These are phyloP conservation scores for Sporothrix luriei DNA, from an alignment of 2,329 filamentous ascomycete species.

Conservation along the genomic window DNA sequence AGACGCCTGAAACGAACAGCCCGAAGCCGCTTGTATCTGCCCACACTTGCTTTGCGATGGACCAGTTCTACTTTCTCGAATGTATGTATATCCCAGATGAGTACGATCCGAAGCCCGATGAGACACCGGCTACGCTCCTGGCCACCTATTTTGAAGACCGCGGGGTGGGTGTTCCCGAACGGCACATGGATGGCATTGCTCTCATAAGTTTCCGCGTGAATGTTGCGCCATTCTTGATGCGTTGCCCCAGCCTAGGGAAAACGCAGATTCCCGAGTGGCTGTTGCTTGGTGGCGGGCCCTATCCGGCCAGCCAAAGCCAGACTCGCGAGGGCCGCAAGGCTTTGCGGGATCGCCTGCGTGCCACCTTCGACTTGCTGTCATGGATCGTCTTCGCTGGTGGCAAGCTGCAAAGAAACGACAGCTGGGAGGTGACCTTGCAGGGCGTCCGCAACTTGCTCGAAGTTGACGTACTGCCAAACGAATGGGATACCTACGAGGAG, in stretches of 20 bases:
- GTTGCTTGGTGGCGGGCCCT: conserved; percentile 25
- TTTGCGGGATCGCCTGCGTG: conserved; percentile 3
- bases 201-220: not conserved
- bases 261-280: conserved; percentile 30
- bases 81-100: not conserved
- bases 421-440: conserved; percentile 33
- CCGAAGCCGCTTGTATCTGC: not conserved
- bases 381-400: conserved; percentile 21
- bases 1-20: not conserved
- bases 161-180: not conserved
- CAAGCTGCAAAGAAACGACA: not conserved
- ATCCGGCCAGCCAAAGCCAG: not conserved
- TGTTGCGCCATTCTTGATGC: not conserved
- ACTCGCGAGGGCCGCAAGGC: not conserved
- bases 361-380: conserved; percentile 19
- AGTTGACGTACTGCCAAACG: not conserved
- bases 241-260: not conserved
- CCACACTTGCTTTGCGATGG: conserved; percentile 25
- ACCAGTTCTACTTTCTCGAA: conserved; percentile 17
- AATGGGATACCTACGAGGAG: not conserved
- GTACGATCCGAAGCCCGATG: not conserved
- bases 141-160: too few relatives aligned
- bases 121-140: not conserved
- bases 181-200: not conserved
- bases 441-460: conserved; percentile 30